Conservation (phyloP, 2,329 filamentous ascomycete genomes). For the Dendryphion nanum region DNA sequence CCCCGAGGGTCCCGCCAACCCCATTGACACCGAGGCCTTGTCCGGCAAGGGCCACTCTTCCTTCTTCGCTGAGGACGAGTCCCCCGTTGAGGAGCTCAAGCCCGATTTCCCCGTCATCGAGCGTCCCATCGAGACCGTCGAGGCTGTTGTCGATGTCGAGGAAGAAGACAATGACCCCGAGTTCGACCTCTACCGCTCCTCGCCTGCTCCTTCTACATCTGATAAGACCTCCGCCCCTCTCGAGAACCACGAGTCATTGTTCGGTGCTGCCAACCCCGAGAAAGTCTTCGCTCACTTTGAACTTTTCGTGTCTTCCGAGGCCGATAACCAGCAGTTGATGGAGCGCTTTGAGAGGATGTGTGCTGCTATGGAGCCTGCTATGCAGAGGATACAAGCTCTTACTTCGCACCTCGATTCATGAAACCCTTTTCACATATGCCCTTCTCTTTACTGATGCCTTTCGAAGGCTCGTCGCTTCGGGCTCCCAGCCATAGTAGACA, state of each 20-base stretch:
- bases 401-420: conserved; percentile 37
- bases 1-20: conserved; percentile 62
- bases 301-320: conserved; percentile 60
- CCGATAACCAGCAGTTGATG: conserved; percentile 26
- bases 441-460: not conserved
- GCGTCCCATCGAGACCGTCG: conserved; percentile 29
- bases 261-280: conserved; percentile 58
- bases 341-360: conserved; percentile 36
- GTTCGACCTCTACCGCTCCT: conserved; percentile 60
- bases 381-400: conserved; percentile 32
- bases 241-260: conserved; percentile 31
- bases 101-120: conserved; percentile 51
- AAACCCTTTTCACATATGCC: conserved; percentile 4
- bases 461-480: conserved; percentile 9
- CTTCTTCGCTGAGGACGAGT: conserved; percentile 36
- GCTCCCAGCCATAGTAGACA: conserved; percentile 11
- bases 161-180: conserved; percentile 57
- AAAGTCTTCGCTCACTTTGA: conserved; percentile 65
- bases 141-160: conserved; percentile 17
- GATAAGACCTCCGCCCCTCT: conserved; percentile 41
- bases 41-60: conserved; percentile 62
- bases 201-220: conserved; percentile 30
- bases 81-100: conserved; percentile 48
- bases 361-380: conserved; percentile 31
- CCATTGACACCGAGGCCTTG: conserved; percentile 59